These are phyloP conservation scores for Trypanosomatidae sp. DNA, from an alignment of 208 protist genomes.

Conservation along the genomic window DNA sequence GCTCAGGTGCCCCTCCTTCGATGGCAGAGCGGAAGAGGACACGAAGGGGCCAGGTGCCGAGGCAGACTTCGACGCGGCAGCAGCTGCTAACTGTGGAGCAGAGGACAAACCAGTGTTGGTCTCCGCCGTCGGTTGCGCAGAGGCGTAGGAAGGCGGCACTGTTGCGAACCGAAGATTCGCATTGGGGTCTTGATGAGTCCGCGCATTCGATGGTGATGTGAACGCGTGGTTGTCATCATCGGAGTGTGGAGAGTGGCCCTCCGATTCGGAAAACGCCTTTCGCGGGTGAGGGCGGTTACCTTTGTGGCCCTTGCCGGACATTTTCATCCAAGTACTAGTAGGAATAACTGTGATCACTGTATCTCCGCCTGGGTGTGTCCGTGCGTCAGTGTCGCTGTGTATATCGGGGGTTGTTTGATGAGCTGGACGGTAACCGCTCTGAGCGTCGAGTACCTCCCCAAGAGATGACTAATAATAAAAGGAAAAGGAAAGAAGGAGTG, in stretches of 20 bases:
- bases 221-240: background rate
- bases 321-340: background rate
- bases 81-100: background rate
- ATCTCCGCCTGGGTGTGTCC: background rate
- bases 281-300: background rate
- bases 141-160: background rate
- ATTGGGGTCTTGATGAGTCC: background rate
- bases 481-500: conserved; percentile 3
- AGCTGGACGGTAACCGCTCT: background rate
- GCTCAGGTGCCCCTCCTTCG: conserved; percentile 8
- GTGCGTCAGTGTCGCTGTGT: background rate
- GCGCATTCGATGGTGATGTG: background rate
- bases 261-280: conserved; percentile 1
- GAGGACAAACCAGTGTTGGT: background rate
- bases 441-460: background rate
- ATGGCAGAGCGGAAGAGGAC: background rate
- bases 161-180: conserved; percentile 2
- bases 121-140: background rate
- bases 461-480: background rate
- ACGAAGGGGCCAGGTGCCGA: background rate
- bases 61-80: background rate
- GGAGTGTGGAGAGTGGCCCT: background rate
- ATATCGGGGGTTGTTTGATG: background rate
- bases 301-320: conserved; percentile 10
- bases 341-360: background rate